These are phyloP conservation scores for Vigna trinervia DNA, from an alignment of 306 rosid genomes.

Conservation along the genomic window DNA sequence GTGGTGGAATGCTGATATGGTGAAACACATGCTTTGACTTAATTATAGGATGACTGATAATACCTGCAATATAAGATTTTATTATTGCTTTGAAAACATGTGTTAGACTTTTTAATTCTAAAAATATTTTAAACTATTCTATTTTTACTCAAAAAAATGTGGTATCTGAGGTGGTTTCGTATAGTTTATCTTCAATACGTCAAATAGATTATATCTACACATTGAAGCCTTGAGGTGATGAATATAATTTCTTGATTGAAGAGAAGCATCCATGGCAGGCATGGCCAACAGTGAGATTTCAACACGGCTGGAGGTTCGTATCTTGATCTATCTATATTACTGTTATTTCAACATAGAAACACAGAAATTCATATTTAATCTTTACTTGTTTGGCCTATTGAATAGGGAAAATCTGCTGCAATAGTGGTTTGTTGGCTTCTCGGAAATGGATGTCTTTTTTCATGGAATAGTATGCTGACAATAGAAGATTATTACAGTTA, in stretches of 20 bases:
- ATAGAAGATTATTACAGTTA: constrained; percentile 75
- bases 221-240: constrained; percentile 19
- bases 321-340: neutral
- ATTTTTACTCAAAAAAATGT: neutral
- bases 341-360: neutral
- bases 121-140: neutral
- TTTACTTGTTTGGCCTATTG: neutral
- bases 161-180: neutral
- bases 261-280: constrained; percentile 42
- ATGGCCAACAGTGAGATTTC: constrained; percentile 49
- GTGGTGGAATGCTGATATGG: neutral
- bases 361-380: constrained; percentile 4
- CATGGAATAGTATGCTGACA: constrained; percentile 95
- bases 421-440: constrained; percentile 80
- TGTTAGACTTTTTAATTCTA: neutral
- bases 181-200: neutral
- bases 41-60: neutral
- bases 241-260: constrained; percentile 37
- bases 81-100: neutral
- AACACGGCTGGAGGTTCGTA: constrained; percentile 63
- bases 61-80: neutral
- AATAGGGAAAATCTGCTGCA: constrained; percentile 73
- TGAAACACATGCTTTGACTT: neutral
- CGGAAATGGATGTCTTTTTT: constrained; percentile 85
- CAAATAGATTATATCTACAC: neutral